These are phyloP conservation scores for Liriodendron chinense DNA, from an alignment of 164 flowering plant species.

Conservation along the genomic window DNA sequence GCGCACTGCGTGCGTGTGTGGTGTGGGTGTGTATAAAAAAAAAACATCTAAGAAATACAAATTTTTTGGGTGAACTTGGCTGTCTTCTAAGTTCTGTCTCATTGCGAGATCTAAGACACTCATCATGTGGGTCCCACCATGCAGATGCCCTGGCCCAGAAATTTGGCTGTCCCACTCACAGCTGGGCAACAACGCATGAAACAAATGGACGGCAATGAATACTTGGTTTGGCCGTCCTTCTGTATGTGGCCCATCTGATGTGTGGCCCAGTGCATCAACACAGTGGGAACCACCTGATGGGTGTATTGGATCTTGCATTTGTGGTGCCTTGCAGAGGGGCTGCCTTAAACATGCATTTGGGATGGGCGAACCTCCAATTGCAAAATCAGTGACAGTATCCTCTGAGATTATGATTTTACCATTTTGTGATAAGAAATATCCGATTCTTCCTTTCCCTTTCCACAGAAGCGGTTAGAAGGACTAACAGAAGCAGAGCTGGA, in stretches of 20 bases:
- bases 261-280: background rate
- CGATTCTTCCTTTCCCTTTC: background rate
- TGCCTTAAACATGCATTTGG: background rate
- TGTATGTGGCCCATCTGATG: background rate
- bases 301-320: background rate
- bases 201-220: background rate
- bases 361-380: background rate
- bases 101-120: no score
- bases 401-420: background rate
- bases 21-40: no score
- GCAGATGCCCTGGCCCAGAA: no score
- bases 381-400: background rate
- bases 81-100: no score
- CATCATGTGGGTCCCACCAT: no score
- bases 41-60: no score
- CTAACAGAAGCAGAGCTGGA: constrained; percentile 80
- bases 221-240: background rate
- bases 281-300: no score
- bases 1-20: no score
- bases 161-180: background rate
- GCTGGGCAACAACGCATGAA: no score
- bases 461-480: constrained; percentile 83
- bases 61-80: no score
- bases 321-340: background rate
- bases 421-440: background rate